Base-by-base conservation (phyloP, 352 stramenopile genomes). In the Phytopythium sindhum region DNA sequence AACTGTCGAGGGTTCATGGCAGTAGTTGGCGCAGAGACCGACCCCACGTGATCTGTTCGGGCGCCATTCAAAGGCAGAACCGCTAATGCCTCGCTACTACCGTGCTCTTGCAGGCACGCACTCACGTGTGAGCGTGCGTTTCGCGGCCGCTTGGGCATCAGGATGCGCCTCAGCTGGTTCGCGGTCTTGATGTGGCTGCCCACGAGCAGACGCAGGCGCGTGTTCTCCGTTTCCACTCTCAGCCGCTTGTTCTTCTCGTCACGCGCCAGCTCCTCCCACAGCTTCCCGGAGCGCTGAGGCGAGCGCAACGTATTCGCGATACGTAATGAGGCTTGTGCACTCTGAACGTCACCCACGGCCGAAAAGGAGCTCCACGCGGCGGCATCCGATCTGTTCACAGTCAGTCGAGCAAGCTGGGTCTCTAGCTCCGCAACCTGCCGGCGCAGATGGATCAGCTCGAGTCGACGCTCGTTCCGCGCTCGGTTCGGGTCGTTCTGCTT, bases 371-470 rank as follows among this genome's bases (percentile, higher is more conserved):
- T n/a, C 15, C 1, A 7, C 10, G 7, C 24, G 33, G 7, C 4
- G 4, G 23, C 4, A 23, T 19, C n/a, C 21, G 10, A 54, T 10
- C 29, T 42, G n/a, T 9, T 23, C n/a, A n/a, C n/a, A n/a, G n/a
- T n/a, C n/a, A n/a, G n/a, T n/a, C n/a, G n/a, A n/a, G n/a, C 51
- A 4, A 65, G 51, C 11, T 60, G 60, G 35, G 35, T 12, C n/a
- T 59, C 31, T 10, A 64, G 47, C 45, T 57, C 50, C 17, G 8
- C 37, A 4, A 33, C 59, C 21, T 64, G 44, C n/a, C 39, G 37
- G 63, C 78, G 78, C 48, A 90, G 60, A 61, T 87, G 85, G 31
- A 88, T 77, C 31, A 90, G 74, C 67, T 90, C 81, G 31, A 88
- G 71, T 51, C 85, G 83, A 42, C 75, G 77, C 65, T 84, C 74